Percentiles rank a stretch among this genome's conserved stretches.
These are phyloP conservation scores for Euphrasia arctica DNA, from an alignment of 305 asterid genomes.

Conservation along the genomic window DNA sequence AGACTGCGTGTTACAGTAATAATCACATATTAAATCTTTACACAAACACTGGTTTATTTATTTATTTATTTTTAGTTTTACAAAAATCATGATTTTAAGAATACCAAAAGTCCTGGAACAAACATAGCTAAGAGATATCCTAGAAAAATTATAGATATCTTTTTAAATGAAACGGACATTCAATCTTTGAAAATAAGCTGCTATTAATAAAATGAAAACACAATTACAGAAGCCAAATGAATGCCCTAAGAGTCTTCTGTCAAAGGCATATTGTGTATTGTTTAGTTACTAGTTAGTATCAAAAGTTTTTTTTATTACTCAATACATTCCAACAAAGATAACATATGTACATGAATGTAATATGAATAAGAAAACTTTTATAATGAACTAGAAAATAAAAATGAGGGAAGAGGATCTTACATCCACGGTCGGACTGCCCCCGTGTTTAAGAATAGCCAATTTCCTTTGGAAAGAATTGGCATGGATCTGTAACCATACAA, in stretches of 20 bases:
- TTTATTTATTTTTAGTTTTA: too few relatives aligned
- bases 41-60: too few relatives aligned
- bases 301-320: background rate
- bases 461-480: constrained; percentile 86
- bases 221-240: background rate
- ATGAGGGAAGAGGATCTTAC: constrained; percentile 42
- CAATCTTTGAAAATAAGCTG: background rate
- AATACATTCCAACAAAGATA: background rate
- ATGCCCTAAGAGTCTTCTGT: background rate
- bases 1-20: too few relatives aligned
- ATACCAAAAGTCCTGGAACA: too few relatives aligned
- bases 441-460: constrained; percentile 57
- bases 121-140: background rate
- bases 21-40: too few relatives aligned
- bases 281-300: background rate
- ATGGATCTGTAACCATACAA: constrained; percentile 53
- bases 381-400: background rate
- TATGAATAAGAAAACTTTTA: background rate
- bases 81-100: too few relatives aligned
- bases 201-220: too few relatives aligned
- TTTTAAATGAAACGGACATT: background rate
- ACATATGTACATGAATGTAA: background rate
- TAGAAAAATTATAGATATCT: background rate
- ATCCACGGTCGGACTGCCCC: constrained; percentile 49
- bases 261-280: background rate